A percentile compares a stretch with the other conserved stretches of the same genome.
These are phyloP conservation scores for Cytidiella melzeri DNA, from an alignment of 768 basidiomycete genomes.

Conservation along the genomic window DNA sequence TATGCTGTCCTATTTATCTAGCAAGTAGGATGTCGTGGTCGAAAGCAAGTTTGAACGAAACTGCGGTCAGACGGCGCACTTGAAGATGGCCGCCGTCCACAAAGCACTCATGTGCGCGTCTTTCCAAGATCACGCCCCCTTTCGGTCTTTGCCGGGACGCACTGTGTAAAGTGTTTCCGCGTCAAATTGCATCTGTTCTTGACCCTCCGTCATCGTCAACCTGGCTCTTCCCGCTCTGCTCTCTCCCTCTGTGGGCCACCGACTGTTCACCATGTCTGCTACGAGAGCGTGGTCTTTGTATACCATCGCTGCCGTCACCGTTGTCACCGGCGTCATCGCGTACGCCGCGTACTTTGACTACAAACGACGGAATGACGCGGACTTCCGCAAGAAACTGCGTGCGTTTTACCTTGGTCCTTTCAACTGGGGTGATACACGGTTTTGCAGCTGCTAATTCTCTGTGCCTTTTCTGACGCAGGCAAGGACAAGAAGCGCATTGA, in stretches of 20 bases:
- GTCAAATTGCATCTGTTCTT: too few species aligned
- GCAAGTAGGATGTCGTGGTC: too few species aligned
- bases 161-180: constrained; percentile 1
- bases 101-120: too few species aligned
- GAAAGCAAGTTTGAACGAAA: not conserved
- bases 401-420: constrained; percentile 30
- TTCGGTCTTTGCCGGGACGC: not conserved
- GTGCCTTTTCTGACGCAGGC: constrained; percentile 45
- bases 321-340: constrained; percentile 49
- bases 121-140: too few species aligned
- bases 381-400: constrained; percentile 88
- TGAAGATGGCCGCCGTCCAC: too few species aligned
- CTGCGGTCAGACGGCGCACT: too few species aligned
- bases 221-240: not conserved
- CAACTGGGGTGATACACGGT: constrained; percentile 5
- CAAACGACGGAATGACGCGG: constrained; percentile 79
- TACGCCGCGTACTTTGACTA: constrained; percentile 96
- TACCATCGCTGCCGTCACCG: constrained; percentile 40
- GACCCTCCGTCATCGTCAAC: not conserved
- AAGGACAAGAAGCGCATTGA: constrained; percentile 89
- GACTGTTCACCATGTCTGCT: constrained; percentile 17
- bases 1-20: too few species aligned
- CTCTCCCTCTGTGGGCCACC: constrained; percentile 2
- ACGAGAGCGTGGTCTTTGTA: constrained; percentile 32
- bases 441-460: not conserved